Base-by-base conservation (phyloP, 148 eudicot species). In the Heliamphora exappendiculata region DNA sequence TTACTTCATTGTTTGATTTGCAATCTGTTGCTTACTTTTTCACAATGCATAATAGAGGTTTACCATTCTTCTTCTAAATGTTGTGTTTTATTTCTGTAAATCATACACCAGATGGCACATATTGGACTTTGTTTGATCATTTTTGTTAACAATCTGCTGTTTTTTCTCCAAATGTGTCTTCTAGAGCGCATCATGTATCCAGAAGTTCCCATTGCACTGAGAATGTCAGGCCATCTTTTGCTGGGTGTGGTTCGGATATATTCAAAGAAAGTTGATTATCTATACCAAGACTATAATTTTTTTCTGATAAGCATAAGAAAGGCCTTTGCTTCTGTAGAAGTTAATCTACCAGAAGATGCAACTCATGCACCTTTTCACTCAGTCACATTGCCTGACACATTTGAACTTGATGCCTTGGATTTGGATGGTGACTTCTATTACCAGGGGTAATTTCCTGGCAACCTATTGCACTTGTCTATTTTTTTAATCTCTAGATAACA, bases 171-270 rank as follows among this genome's bases (percentile, higher is more conserved):
- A 12, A 31, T 79, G 67, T n/a, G 9, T 67, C n/a, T 73, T 75
- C 19, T 73, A 96, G 99, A 96, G 67, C 79, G 87, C 42, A 93
- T 96, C 50, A 87, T 93, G 81, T 82, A 53, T 70, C 99, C 99
- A n/a, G 95, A 87, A 75, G 92, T 91, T 20, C 99, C 99, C 20
- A 87, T 96, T 68, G 99, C 99, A 0, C 84, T 96, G 49, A 88
- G 99, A 81, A 87, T 91, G 95, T 93, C 91, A 14, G 87, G 94
- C 12, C 93, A 96, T 87, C 95, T 96, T 69, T 86, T 96, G 39
- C 79, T 96, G 63, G 99, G 99, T 12, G 92, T 96, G 64, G 99
- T 90, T 70, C 84, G 98, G 54, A 93, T 96, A 68, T 96, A 93
- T 51, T 84, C 97, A 1, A 96, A 93, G 84, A 85, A 96, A 83